Conservation (phyloP, 345 rosid genomes). For the Conringia planisiliqua region DNA sequence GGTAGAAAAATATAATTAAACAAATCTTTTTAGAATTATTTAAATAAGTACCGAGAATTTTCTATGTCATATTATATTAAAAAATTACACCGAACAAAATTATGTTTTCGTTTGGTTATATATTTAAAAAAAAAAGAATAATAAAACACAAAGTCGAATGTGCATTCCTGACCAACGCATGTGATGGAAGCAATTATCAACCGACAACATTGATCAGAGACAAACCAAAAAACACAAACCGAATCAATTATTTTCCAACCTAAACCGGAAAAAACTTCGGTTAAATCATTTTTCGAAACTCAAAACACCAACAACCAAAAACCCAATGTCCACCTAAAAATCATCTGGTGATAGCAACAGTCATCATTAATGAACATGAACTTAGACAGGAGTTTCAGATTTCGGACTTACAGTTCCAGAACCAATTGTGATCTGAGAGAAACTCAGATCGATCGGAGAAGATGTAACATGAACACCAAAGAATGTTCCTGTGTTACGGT, state of each 20-base stretch:
- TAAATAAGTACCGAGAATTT: too few species aligned
- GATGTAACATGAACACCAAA: conserved; percentile 89
- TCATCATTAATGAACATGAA: not conserved
- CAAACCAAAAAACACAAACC: conserved; percentile 5
- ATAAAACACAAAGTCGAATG: not conserved
- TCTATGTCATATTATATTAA: too few species aligned
- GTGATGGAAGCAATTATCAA: conserved; percentile 17
- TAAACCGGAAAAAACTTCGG: not conserved
- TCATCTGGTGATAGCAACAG: conserved; percentile 10
- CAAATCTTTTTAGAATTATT: too few species aligned
- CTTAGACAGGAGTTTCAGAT: not conserved
- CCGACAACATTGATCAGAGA: conserved; percentile 17
- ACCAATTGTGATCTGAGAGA: conserved; percentile 60
- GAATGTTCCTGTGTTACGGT: conserved; percentile 86
- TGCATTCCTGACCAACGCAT: conserved; percentile 18
- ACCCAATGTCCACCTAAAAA: not conserved
- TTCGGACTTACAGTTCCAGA: conserved; percentile 65
- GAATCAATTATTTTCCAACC: not conserved
- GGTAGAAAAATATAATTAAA: too few species aligned
- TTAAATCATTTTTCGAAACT: not conserved
- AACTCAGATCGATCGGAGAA: conserved; percentile 66
- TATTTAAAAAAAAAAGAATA: not conserved
- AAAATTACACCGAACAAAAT: too few species aligned
- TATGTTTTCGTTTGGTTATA: not conserved
- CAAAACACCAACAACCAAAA: not conserved